Percentiles rank a stretch among this genome's conserved stretches.
phyloP scores from a whole-genome alignment of 805 yeast genomes.

The Starmera amethionina region DNA sequence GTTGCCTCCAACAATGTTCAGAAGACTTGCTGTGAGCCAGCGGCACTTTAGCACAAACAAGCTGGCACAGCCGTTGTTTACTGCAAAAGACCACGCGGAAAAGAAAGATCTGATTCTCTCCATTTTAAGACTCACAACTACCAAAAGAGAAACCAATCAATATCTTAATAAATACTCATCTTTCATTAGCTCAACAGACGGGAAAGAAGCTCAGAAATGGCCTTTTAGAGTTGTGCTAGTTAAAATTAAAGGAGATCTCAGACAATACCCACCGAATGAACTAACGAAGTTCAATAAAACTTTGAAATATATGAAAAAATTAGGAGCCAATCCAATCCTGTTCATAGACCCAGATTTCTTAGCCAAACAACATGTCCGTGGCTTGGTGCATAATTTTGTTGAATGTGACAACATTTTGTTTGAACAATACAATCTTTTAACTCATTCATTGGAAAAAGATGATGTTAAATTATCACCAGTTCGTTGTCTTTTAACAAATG shows the following conservation, averaged over 20 bases:
- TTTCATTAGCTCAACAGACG: constrained; percentile 21
- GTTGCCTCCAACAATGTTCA: too few relatives aligned
- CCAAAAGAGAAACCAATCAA: constrained; percentile 83
- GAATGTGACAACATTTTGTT: constrained; percentile 9
- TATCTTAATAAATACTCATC: constrained; percentile 64
- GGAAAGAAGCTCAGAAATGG: constrained; percentile 19
- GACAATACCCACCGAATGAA: constrained; percentile 6
- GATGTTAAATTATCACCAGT: constrained; percentile 9
- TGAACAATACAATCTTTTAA: constrained; percentile 13
- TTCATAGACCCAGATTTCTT: constrained; percentile 17
- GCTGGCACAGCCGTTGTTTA: neutral
- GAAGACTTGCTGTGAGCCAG: too few relatives aligned
- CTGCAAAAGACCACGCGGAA: constrained; percentile 23
- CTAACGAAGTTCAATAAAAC: constrained; percentile 10
- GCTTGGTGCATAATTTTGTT: constrained; percentile 2
- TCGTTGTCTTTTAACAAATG: constrained; percentile 7
- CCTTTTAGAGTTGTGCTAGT: constrained; percentile 17
- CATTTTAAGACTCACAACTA: constrained; percentile 81
- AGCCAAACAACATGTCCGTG: constrained; percentile 9
- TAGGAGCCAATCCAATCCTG: constrained; percentile 14
- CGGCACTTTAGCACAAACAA: too few relatives aligned
- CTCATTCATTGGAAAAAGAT: neutral
- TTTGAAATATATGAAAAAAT: constrained; percentile 11
- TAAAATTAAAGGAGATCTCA: constrained; percentile 18
- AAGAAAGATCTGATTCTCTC: constrained; percentile 70